A percentile compares a stretch with the other conserved stretches of the same genome.
These are phyloP conservation scores for Boletus sensibilis DNA, from an alignment of 768 basidiomycete species.

Conservation along the genomic window DNA sequence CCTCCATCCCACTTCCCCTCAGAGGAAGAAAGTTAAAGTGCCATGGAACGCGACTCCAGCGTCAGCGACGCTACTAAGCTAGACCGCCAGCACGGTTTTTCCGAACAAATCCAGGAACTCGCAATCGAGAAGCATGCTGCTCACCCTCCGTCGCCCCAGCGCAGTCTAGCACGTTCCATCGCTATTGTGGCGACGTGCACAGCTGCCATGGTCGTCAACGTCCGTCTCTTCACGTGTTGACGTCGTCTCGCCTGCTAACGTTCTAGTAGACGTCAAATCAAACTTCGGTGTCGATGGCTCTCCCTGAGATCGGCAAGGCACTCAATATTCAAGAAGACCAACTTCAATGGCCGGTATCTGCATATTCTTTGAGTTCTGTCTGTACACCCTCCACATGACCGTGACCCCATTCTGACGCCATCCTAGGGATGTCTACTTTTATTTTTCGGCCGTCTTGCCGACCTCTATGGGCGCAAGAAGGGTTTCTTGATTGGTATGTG, in stretches of 20 bases:
- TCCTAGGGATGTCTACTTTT: conserved; percentile 75
- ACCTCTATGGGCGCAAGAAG: conserved; percentile 72
- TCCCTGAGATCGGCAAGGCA: conserved; percentile 51
- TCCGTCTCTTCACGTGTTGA: conserved; percentile 15
- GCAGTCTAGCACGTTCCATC: conserved; percentile 28
- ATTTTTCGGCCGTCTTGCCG: conserved; percentile 76
- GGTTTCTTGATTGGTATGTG: conserved; percentile 61
- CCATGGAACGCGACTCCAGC: conserved; percentile 9
- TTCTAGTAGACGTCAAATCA: conserved; percentile 29
- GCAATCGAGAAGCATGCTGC: conserved; percentile 1
- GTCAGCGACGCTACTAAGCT: conserved; percentile 9
- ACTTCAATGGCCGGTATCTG: conserved; percentile 67
- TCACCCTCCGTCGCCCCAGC: conserved; percentile 3
- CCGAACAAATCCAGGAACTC: conserved; percentile 5
- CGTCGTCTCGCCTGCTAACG: conserved; percentile 2
- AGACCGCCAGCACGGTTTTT: conserved; percentile 15
- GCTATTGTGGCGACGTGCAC: conserved; percentile 40
- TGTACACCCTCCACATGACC: conserved; percentile 19
- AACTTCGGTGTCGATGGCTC: conserved; percentile 49
- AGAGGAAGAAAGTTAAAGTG: background rate
- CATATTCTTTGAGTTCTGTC: conserved; percentile 67
- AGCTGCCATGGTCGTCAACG: conserved; percentile 38
- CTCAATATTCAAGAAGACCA: conserved; percentile 49
- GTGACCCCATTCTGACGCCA: conserved; percentile 2
- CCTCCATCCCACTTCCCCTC: background rate